These are phyloP conservation scores for Fusarium avenaceum DNA, from an alignment of 2,329 filamentous ascomycete species.

Conservation along the genomic window DNA sequence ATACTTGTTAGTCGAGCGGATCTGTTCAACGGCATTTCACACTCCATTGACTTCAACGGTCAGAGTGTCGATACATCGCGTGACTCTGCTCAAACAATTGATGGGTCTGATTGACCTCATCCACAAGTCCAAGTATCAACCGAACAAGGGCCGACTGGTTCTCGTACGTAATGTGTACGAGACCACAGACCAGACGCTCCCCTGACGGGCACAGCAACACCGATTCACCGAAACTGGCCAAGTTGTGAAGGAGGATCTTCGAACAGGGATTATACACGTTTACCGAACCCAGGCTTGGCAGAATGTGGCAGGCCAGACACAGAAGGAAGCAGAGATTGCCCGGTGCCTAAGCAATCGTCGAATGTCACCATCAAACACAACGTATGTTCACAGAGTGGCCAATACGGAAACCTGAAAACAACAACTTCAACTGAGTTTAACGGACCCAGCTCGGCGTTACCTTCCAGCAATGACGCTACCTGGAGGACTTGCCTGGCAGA, in stretches of 20 bases:
- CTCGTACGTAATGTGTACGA: conserved; percentile 14
- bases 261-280: conserved; percentile 11
- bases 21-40: conserved; percentile 1
- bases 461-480: conserved; percentile 30
- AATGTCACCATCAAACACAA: conserved; percentile 32
- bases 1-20: conserved; percentile 1
- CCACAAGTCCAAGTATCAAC: conserved; percentile 16
- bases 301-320: conserved; percentile 4
- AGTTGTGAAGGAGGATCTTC: conserved; percentile 23
- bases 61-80: conserved; percentile 6
- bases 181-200: not conserved
- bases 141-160: conserved; percentile 33
- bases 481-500: conserved; percentile 19
- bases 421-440: conserved; percentile 3
- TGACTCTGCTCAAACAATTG: conserved; percentile 2
- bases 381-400: conserved; percentile 22
- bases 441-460: conserved; percentile 42
- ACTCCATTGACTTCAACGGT: conserved; percentile 11
- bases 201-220: conserved; percentile 13
- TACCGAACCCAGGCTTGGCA: conserved; percentile 28
- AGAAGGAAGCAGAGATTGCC: conserved; percentile 17
- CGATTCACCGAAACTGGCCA: conserved; percentile 7
- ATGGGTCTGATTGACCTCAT: conserved; percentile 17
- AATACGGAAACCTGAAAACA: conserved; percentile 23
- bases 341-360: conserved; percentile 16